A percentile compares a stretch with the other conserved stretches of the same genome.
Conservation (phyloP, 2,329 filamentous ascomycete genomes). For the Diaporthe ampelina region DNA sequence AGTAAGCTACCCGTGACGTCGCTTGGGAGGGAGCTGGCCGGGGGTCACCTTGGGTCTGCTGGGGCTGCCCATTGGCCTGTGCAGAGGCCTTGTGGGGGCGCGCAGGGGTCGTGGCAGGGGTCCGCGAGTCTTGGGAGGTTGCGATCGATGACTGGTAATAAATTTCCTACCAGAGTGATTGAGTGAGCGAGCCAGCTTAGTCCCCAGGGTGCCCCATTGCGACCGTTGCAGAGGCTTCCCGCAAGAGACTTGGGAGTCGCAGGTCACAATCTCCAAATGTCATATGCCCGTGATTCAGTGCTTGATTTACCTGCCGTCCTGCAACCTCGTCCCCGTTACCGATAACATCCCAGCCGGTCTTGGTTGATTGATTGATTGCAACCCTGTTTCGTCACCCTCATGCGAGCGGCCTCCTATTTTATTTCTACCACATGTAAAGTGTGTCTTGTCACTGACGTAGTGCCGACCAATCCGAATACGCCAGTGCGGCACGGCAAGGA, state of each 20-base stretch:
- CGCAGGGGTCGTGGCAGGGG: background rate
- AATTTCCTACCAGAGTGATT: conserved; percentile 1
- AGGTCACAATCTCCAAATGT: conserved; percentile 11
- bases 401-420: conserved; percentile 30
- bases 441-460: conserved; percentile 14
- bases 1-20: conserved; percentile 38
- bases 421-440: conserved; percentile 21
- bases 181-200: no score
- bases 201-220: background rate
- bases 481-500: no score
- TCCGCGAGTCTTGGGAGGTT: background rate
- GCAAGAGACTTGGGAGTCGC: background rate
- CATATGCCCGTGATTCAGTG: conserved; percentile 1
- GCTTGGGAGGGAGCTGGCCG: conserved; percentile 19
- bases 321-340: conserved; percentile 3
- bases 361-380: conserved; percentile 18
- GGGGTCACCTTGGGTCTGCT: conserved; percentile 16
- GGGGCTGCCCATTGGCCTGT: conserved; percentile 22
- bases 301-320: conserved; percentile 15
- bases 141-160: conserved; percentile 25
- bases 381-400: conserved; percentile 31
- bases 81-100: conserved; percentile 24
- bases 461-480: conserved; percentile 17
- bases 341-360: conserved; percentile 7
- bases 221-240: conserved; percentile 5